Percentiles rank a stretch among this genome's conserved stretches.
Evolutionary conservation across 2,329 filamentous ascomycete species (phyloP).

Genomic region (Sclerotinia borealis): DNA sequence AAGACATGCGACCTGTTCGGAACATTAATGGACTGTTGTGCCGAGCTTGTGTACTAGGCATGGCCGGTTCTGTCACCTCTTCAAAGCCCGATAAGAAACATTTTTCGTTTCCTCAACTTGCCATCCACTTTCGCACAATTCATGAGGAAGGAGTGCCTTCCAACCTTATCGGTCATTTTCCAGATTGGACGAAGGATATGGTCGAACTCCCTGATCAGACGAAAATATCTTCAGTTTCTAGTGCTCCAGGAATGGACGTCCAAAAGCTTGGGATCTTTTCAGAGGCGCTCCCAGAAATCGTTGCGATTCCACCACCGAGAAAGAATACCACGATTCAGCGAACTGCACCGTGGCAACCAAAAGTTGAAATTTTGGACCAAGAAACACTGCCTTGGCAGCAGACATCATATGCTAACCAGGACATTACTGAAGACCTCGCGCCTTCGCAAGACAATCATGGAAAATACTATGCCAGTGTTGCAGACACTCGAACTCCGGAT

Average conservation of each 20-base stretch:
- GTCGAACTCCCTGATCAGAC: constrained; percentile 50
- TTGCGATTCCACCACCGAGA: constrained; percentile 19
- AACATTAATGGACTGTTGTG: constrained; percentile 50
- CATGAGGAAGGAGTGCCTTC: constrained; percentile 30
- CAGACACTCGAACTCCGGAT: constrained; percentile 14
- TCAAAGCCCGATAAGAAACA: constrained; percentile 33
- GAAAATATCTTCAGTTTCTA: constrained; percentile 42
- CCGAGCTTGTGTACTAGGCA: constrained; percentile 44
- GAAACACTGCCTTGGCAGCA: neutral
- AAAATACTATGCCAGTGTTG: constrained; percentile 26
- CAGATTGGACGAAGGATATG: constrained; percentile 56
- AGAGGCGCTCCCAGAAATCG: constrained; percentile 43
- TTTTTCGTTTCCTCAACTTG: constrained; percentile 54
- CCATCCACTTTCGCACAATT: constrained; percentile 49
- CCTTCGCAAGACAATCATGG: constrained; percentile 31
- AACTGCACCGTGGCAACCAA: neutral
- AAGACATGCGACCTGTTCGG: constrained; percentile 50
- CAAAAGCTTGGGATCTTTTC: constrained; percentile 46
- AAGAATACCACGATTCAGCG: neutral
- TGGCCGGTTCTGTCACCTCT: constrained; percentile 21
- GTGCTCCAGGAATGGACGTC: constrained; percentile 50
- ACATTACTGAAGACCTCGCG: constrained; percentile 18
- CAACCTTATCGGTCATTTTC: constrained; percentile 27
- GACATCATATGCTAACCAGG: constrained; percentile 11
- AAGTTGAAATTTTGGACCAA: neutral